Evolutionary conservation across 768 basidiomycete species (phyloP), one percentile per base, ranked within the genome.

Genomic region (Pulveroboletus ravenelii): DNA sequence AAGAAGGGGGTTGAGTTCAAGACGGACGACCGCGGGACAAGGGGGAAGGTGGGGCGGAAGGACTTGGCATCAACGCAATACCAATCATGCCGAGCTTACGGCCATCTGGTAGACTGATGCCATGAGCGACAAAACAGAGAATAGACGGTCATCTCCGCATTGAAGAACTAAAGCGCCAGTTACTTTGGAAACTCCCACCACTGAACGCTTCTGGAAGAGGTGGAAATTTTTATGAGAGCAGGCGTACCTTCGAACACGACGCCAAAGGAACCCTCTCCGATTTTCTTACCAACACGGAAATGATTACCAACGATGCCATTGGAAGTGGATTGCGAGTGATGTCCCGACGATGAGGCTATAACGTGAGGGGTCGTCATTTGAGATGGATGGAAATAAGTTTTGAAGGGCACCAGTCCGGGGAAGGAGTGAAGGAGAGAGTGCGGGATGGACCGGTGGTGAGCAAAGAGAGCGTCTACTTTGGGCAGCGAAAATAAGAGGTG

Each of bases 241-340:
- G 27, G 72, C 76, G 45, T 64, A 93, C 96, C 87, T 80, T 97
- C 86, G 71, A 96, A 92, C 55, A 98, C 87, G 58, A 98, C 95
- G 62, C 95, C 95, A 67, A 99, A 99, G n/a, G 87, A 90, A 45
- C 95, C 95, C 73, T 99, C 95, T 42, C 95, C 95, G 68, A 98
- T 95, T 83, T 97, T 97, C 80, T 95, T 93, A 45, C 95, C 95
- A 45, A 98, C 93, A 56, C 89, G 80, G 66, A 82, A 90, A 67
- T 89, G 82, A 62, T 76, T 82, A 38, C 88, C 88, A 51, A 90
- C 85, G 67, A 90, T 81, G 61, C 86, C 82, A 69, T 83, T 87
- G 36, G 72, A 77, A 27, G 79, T 72, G 41, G 82, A 77, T 62
- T 82, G 80, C 15, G 81, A 78, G 45, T 80, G 82, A 69, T 87